These are phyloP conservation scores for Diplodia sapinea DNA, from an alignment of 2,329 filamentous ascomycete genomes.

Conservation along the genomic window DNA sequence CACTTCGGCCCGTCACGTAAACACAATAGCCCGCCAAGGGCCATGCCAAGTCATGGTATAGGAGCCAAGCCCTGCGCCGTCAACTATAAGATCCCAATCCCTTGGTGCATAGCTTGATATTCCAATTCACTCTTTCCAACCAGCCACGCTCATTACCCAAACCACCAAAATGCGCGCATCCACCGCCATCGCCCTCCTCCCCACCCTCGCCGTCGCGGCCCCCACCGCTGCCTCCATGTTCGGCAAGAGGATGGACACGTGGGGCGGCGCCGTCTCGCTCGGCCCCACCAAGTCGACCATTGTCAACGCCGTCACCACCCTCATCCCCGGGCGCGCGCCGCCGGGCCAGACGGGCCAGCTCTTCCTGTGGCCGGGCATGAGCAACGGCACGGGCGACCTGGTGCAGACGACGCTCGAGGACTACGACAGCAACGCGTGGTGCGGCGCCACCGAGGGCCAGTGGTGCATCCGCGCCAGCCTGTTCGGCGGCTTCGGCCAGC, in stretches of 20 bases:
- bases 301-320: slow-evolving; percentile 49
- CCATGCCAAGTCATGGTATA: neutral
- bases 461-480: slow-evolving; percentile 51
- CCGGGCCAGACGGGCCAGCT: slow-evolving; percentile 47
- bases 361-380: slow-evolving; percentile 55
- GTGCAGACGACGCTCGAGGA: slow-evolving; percentile 52
- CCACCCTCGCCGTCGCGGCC: neutral
- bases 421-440: slow-evolving; percentile 51
- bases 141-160: neutral
- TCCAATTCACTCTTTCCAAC: neutral
- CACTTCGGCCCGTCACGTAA: neutral
- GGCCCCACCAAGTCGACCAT: slow-evolving; percentile 49
- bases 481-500: slow-evolving; percentile 52
- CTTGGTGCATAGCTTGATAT: neutral
- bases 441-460: slow-evolving; percentile 48
- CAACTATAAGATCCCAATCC: neutral
- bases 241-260: slow-evolving; percentile 39
- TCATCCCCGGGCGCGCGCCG: slow-evolving; percentile 50
- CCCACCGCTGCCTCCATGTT: slow-evolving; percentile 1
- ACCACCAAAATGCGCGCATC: slow-evolving; percentile 6
- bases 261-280: slow-evolving; percentile 50
- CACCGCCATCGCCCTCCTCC: slow-evolving; percentile 10
- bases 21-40: slow-evolving; percentile 10
- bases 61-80: neutral
- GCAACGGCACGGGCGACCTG: slow-evolving; percentile 53